A percentile compares a stretch with the other conserved stretches of the same genome.
Conservation (phyloP, 108 stramenopile species). For the Cyclotella sp. region DNA sequence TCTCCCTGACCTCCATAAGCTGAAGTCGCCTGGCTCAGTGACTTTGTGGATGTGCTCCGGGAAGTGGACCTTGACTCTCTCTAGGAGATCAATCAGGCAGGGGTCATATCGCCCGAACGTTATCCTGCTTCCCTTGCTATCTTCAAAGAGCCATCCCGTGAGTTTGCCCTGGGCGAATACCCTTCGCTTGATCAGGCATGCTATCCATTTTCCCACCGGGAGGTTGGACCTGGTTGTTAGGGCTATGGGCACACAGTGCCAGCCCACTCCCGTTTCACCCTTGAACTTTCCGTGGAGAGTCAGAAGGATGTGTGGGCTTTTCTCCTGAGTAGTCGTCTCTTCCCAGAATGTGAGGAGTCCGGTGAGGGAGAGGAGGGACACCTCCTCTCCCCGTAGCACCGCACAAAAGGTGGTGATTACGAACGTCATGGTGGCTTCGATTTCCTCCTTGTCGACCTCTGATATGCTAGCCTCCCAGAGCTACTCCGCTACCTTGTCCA, state of each 20-base stretch:
- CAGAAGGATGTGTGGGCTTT: slow-evolving; percentile 12
- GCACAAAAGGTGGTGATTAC: slow-evolving; percentile 1
- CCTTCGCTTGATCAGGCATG: not conserved
- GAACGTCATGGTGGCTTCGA: slow-evolving; percentile 2
- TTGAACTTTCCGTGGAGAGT: slow-evolving; percentile 24
- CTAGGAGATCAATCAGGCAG: not conserved
- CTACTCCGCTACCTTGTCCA: not conserved
- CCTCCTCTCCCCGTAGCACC: slow-evolving; percentile 17
- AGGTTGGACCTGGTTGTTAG: not conserved
- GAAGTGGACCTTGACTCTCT: not conserved
- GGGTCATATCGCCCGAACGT: slow-evolving; percentile 15
- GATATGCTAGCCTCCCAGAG: not conserved
- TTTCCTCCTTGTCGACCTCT: not conserved
- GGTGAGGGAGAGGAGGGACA: slow-evolving; percentile 16
- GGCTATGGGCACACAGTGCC: slow-evolving; percentile 28
- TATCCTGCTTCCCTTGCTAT: not conserved
- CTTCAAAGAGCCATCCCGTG: slow-evolving; percentile 12
- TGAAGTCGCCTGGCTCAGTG: not conserved
- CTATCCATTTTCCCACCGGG: slow-evolving; percentile 13
- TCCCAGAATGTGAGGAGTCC: slow-evolving; percentile 28
- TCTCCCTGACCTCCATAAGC: not conserved
- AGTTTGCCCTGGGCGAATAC: not conserved
- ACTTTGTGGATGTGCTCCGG: not conserved
- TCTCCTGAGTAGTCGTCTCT: not conserved
- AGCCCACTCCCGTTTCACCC: slow-evolving; percentile 9